phyloP scores from a whole-genome alignment of 78 protist species.

The Trichosphaerium sp. region DNA sequence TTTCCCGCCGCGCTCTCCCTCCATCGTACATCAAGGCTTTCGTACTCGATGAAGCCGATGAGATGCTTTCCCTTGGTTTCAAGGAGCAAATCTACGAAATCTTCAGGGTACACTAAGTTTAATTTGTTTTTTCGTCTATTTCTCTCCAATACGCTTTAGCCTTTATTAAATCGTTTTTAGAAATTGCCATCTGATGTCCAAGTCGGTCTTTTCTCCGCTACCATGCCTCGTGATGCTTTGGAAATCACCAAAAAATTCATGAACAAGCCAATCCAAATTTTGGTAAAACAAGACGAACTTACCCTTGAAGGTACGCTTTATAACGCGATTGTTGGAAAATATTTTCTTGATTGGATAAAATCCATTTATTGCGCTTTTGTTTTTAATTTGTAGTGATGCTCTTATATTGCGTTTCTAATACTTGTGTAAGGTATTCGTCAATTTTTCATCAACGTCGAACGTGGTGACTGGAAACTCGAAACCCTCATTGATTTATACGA shows the following conservation, averaged over 20 bases:
- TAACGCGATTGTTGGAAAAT: neutral
- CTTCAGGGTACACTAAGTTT: conserved; percentile 79
- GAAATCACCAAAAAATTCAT: conserved; percentile 93
- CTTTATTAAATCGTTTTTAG: too few species aligned
- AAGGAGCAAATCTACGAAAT: conserved; percentile 97
- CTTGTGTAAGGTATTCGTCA: conserved; percentile 94
- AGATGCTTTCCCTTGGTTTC: conserved; percentile 98
- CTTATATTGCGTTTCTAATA: conserved; percentile 23
- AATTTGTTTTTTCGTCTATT: too few species aligned
- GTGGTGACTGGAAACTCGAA: conserved; percentile 84
- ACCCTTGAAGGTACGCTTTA: conserved; percentile 99
- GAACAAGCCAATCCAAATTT: conserved; percentile 93
- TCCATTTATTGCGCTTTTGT: neutral
- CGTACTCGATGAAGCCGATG: conserved; percentile 99
- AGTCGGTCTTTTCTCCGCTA: conserved; percentile 95
- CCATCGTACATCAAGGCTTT: conserved; percentile 63
- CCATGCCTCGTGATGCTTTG: conserved; percentile 96
- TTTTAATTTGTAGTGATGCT: neutral
- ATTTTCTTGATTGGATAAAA: neutral
- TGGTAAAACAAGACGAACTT: conserved; percentile 97
- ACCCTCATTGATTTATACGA: conserved; percentile 98
- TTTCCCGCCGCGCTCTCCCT: conserved; percentile 76
- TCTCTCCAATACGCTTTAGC: too few species aligned
- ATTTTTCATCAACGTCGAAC: conserved; percentile 88
- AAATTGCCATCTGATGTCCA: conserved; percentile 85